These are phyloP conservation scores for Coemansia sp. DNA, from an alignment of 371 early-diverging fungal species.

Conservation along the genomic window DNA sequence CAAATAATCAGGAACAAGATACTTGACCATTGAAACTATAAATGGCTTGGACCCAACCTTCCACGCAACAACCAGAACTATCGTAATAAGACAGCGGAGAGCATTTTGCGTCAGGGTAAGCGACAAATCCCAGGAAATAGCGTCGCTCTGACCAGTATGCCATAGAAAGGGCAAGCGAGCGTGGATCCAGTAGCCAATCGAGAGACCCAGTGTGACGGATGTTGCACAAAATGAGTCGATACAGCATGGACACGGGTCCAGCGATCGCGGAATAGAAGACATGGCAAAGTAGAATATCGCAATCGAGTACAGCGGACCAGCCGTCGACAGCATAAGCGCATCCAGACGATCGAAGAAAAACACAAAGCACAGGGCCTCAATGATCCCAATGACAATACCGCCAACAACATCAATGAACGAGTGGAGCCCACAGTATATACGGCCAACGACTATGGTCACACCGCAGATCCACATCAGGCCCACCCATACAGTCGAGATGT, in stretches of 20 bases:
- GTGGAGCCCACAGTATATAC: constrained; percentile 54
- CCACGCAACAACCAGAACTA: constrained; percentile 46
- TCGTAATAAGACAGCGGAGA: constrained; percentile 26
- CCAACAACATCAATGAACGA: constrained; percentile 52
- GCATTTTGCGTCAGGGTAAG: constrained; percentile 29
- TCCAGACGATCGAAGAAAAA: constrained; percentile 30
- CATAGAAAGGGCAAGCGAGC: constrained; percentile 36
- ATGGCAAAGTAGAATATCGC: constrained; percentile 33
- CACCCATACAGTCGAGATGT: not conserved
- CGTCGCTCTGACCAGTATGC: constrained; percentile 19
- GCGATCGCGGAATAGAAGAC: constrained; percentile 39
- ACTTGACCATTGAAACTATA: constrained; percentile 13
- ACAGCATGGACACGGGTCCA: constrained; percentile 46
- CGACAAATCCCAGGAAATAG: constrained; percentile 44
- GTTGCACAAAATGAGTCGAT: constrained; percentile 45
- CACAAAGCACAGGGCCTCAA: constrained; percentile 36
- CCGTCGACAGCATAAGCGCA: constrained; percentile 23
- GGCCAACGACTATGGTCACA: constrained; percentile 34
- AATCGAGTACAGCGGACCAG: constrained; percentile 39
- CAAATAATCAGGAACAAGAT: not conserved
- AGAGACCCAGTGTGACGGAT: constrained; percentile 39
- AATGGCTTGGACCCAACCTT: constrained; percentile 44
- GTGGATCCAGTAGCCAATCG: constrained; percentile 32
- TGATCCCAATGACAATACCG: constrained; percentile 37
- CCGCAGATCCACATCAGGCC: constrained; percentile 35